Percentiles rank a stretch among this genome's conserved stretches.
phyloP scores from a whole-genome alignment of 805 yeast genomes.

The Candida manassasensis region DNA sequence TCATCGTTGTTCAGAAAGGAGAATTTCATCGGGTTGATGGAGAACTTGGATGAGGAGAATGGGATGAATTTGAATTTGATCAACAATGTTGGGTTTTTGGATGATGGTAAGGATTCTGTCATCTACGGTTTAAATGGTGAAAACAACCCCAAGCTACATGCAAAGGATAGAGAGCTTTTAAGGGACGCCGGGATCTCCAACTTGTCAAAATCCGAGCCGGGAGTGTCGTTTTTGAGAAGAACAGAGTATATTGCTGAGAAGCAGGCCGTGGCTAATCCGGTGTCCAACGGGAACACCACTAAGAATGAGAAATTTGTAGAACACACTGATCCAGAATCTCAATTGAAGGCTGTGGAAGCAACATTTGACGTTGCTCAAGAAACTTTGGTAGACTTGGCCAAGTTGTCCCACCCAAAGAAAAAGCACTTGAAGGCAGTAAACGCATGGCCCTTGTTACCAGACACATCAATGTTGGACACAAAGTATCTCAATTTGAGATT shows the following conservation, averaged over 20 bases:
- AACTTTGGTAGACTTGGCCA: slow-evolving; percentile 36
- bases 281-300: slow-evolving; percentile 7
- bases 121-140: slow-evolving; percentile 25
- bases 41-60: slow-evolving; percentile 50
- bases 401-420: slow-evolving; percentile 74
- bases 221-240: slow-evolving; percentile 83
- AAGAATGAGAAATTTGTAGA: slow-evolving; percentile 21
- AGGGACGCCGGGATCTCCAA: slow-evolving; percentile 68
- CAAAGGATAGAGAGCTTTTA: slow-evolving; percentile 70
- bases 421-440: slow-evolving; percentile 67
- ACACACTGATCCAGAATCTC: slow-evolving; percentile 54
- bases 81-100: slow-evolving; percentile 62
- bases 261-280: slow-evolving; percentile 17
- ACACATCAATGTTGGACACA: slow-evolving; percentile 85
- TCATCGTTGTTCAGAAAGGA: slow-evolving; percentile 72
- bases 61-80: slow-evolving; percentile 79
- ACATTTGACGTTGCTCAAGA: slow-evolving; percentile 65
- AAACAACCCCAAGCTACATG: slow-evolving; percentile 45
- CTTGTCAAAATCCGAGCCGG: slow-evolving; percentile 39
- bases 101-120: slow-evolving; percentile 46
- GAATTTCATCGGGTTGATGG: slow-evolving; percentile 59
- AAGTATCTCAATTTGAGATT: slow-evolving; percentile 62
- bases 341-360: slow-evolving; percentile 65
- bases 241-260: slow-evolving; percentile 86
- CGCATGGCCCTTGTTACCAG: slow-evolving; percentile 83